Conservation (phyloP, 768 basidiomycete genomes). For the Mycena venus region DNA sequence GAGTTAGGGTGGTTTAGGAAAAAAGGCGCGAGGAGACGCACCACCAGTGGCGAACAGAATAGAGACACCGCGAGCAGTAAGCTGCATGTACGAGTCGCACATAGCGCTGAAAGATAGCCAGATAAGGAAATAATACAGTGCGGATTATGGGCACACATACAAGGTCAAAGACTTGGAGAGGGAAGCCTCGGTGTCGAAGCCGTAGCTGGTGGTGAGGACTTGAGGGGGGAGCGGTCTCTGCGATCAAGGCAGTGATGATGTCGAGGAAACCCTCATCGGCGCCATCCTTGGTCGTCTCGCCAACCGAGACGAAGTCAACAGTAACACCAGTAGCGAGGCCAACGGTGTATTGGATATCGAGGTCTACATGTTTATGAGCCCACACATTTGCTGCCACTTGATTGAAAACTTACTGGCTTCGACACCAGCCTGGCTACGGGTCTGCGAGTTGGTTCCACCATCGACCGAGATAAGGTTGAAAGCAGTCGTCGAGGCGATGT, state of each 20-base stretch:
- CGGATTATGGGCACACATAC: not conserved
- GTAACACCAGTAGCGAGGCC: constrained; percentile 43
- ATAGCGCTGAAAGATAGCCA: constrained; percentile 19
- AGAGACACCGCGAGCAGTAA: constrained; percentile 64
- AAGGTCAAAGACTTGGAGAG: constrained; percentile 30
- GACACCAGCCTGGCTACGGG: constrained; percentile 37
- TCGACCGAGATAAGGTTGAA: constrained; percentile 42
- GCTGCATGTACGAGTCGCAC: constrained; percentile 37
- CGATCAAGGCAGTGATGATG: constrained; percentile 31
- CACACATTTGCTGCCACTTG: too few relatives aligned
- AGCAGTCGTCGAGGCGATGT: constrained; percentile 39
- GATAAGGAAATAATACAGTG: not conserved
- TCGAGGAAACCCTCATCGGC: constrained; percentile 34
- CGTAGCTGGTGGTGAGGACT: constrained; percentile 64
- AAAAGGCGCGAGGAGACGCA: not conserved
- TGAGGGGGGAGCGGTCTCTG: constrained; percentile 47
- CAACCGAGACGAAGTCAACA: constrained; percentile 41
- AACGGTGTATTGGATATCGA: constrained; percentile 45
- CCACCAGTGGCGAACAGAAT: constrained; percentile 61
- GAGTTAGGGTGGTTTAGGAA: not conserved
- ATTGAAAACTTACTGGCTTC: constrained; percentile 39
- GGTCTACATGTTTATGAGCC: constrained; percentile 12
- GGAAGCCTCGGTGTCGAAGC: constrained; percentile 60
- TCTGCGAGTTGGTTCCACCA: constrained; percentile 44
- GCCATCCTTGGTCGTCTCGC: constrained; percentile 24